These are phyloP conservation scores for Podospora pseudopauciseta DNA, from an alignment of 495 filamentous ascomycete species.

Conservation along the genomic window DNA sequence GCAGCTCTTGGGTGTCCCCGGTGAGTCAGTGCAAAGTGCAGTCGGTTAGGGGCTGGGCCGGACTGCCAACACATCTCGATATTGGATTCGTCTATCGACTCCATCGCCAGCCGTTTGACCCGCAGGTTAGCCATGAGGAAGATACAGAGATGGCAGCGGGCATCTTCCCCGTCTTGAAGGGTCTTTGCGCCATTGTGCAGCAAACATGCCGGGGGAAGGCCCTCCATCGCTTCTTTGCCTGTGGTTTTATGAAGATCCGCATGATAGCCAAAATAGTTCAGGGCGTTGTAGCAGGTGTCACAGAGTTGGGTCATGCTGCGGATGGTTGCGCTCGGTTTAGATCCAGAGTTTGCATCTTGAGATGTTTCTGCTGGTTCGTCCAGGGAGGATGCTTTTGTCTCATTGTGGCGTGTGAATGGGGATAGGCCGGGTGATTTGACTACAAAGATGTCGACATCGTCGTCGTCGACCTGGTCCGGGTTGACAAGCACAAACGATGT, in stretches of 20 bases:
- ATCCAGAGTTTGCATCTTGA: not conserved
- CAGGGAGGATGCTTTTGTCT: not conserved
- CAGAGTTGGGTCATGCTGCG: not conserved
- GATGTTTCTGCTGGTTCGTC: not conserved
- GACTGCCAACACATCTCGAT: constrained; percentile 18
- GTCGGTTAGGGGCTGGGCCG: not conserved
- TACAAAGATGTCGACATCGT: not conserved
- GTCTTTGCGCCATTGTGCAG: not conserved
- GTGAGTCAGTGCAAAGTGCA: not conserved
- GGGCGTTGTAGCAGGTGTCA: not conserved
- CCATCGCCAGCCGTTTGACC: constrained; percentile 12
- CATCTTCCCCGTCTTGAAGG: not conserved
- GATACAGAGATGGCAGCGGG: not conserved
- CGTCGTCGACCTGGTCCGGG: not conserved
- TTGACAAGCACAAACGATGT: not conserved
- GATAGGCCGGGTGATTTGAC: not conserved
- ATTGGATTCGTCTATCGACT: constrained; percentile 13
- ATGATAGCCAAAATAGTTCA: not conserved
- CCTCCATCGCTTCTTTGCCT: not conserved
- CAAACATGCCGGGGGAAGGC: not conserved
- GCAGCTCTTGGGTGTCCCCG: not conserved
- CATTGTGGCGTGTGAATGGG: no score
- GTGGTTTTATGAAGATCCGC: not conserved
- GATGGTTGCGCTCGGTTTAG: not conserved
- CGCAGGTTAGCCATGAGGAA: constrained; percentile 15